A percentile compares a stretch with the other conserved stretches of the same genome.
Conservation (phyloP, 2,329 filamentous ascomycete species). For the Colletotrichum gloeosporioides region DNA sequence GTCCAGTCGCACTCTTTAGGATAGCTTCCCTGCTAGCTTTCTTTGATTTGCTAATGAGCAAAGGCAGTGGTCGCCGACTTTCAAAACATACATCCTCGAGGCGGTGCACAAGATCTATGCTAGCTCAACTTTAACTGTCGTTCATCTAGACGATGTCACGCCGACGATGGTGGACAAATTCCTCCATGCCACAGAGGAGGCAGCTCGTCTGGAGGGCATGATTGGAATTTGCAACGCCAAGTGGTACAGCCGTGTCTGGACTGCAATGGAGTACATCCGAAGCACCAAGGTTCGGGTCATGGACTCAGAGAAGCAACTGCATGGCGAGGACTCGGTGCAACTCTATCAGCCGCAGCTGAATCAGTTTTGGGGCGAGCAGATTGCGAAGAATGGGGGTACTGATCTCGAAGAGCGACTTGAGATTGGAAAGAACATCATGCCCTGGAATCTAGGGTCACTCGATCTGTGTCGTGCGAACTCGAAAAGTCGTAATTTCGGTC, state of each 20-base stretch:
- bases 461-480: neutral
- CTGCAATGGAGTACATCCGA: neutral
- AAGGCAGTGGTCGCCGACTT: neutral
- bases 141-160: neutral
- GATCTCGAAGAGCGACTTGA: neutral
- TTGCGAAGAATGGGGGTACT: neutral
- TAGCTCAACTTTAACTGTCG: neutral
- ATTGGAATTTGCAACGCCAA: neutral
- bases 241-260: neutral
- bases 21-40: neutral
- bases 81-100: neutral
- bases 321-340: neutral
- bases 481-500: neutral
- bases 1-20: too few species aligned
- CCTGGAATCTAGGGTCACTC: neutral
- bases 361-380: neutral
- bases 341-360: neutral
- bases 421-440: neutral
- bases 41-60: neutral
- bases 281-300: neutral
- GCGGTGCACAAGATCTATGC: neutral
- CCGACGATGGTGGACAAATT: neutral
- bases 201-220: neutral
- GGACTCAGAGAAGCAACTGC: neutral
- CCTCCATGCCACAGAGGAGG: neutral